Conservation (phyloP, 768 basidiomycete genomes). For the Cystofilobasidium bisporidii region DNA sequence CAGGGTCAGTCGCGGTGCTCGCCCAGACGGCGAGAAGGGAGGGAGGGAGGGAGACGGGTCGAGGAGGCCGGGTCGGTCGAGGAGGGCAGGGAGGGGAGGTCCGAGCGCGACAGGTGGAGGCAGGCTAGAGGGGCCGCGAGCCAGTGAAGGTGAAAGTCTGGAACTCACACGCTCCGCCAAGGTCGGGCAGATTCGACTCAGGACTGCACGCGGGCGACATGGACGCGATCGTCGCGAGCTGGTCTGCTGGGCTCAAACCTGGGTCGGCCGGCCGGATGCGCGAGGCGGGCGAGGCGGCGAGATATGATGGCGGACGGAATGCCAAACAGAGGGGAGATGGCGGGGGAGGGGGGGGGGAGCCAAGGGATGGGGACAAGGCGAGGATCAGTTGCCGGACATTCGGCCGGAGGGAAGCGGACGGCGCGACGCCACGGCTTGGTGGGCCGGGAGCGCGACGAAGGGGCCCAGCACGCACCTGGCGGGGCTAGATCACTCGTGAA, state of each 20-base stretch:
- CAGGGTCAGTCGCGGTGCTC: too few species aligned
- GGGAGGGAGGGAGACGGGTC: background rate
- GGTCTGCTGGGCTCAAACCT: background rate
- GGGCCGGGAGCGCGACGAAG: too few species aligned
- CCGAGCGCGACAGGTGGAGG: too few species aligned
- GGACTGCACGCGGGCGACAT: conserved; percentile 1
- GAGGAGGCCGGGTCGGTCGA: background rate
- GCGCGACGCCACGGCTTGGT: too few species aligned
- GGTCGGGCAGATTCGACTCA: background rate
- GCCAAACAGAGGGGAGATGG: too few species aligned
- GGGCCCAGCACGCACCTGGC: background rate
- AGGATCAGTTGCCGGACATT: background rate
- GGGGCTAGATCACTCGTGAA: conserved; percentile 31
- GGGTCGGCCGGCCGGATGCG: too few species aligned
- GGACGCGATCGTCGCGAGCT: background rate
- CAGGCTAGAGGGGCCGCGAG: background rate
- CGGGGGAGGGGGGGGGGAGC: too few species aligned
- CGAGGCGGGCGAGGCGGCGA: too few species aligned
- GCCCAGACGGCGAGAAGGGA: too few species aligned
- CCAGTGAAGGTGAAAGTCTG: background rate
- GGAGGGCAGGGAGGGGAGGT: background rate
- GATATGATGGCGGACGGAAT: too few species aligned
- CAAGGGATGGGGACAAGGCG: background rate
- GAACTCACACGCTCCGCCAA: background rate
- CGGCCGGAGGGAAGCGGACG: too few species aligned